Base-by-base conservation (phyloP, 1,139 yeast species). In the Eremothecium cymbalariae region DNA sequence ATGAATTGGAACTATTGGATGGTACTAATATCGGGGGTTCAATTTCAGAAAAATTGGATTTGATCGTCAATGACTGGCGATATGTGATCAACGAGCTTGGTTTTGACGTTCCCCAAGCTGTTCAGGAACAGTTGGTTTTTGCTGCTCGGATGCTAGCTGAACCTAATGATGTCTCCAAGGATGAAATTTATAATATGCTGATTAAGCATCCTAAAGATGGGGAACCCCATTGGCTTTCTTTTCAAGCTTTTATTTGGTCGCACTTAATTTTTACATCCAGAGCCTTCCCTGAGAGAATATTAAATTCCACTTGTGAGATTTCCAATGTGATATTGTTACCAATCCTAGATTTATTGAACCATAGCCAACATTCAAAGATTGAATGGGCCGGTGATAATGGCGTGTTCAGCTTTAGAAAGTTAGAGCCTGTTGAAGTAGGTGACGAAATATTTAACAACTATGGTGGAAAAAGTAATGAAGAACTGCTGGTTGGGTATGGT, bases 391-490 rank as follows among this genome's bases (percentile, higher is more conserved):
- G 57, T 6, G 50, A 52, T 8, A 46, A 38, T 2, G 43, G 42
- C 3, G 37, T 43, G 3, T 55, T 55, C 31, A 36, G 36, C 18
- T 47, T 43, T 53, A 51, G 31, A 54, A 42, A 40, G 16, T 31
- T 43, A 15, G 49, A 45, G 12, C 11, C 36, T 15, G 33, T 54
- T 3, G 41, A 37, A 1, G 46, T 45, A 6, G 77, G 74, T 0
- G 50, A 53, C 4, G 80, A 84, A 50, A 47, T 85, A 2, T 78
- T 58, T 55, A 85, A 86, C 55, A 85, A 83, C 56, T 86, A 88
- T 55, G 97, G 97, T 1, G 72, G 77, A 40, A 86, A 85, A 53
- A 79, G 93, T 1, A 86, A 86, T 51, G 85, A 81, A 49, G 95
- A 84, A 46, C 63, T 64, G 16, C 44, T 71, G 21, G 48, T 61